Evolutionary conservation across 306 rosid genomes (phyloP).

Genomic region (Quercus wislizeni): DNA sequence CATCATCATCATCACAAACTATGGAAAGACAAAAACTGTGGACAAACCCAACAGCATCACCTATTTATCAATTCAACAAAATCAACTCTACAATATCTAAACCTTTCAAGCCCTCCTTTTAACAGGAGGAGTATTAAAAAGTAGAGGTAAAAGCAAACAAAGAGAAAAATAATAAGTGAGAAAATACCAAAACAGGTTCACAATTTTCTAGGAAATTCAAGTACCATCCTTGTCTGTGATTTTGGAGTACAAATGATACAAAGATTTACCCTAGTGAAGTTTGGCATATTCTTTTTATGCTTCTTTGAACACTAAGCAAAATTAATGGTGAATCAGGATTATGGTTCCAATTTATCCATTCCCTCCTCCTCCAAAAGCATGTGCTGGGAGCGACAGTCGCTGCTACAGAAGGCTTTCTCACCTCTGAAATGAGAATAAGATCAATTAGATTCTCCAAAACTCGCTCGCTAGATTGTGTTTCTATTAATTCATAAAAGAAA

Average conservation of each 20-base stretch:
- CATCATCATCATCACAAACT: conserved; percentile 18
- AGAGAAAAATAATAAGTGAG: not conserved
- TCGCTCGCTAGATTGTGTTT: not conserved
- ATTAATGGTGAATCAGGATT: conserved; percentile 4
- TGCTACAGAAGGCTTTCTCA: conserved; percentile 91
- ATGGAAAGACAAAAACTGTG: conserved; percentile 28
- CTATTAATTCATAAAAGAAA: not conserved
- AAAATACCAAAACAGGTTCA: not conserved
- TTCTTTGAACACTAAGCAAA: conserved; percentile 2
- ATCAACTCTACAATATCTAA: conserved; percentile 32
- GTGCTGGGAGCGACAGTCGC: conserved; percentile 73
- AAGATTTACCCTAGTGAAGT: not conserved
- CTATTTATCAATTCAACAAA: conserved; percentile 41
- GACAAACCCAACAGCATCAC: conserved; percentile 32
- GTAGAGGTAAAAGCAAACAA: not conserved
- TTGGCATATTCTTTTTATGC: not conserved
- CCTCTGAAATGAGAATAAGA: conserved; percentile 54
- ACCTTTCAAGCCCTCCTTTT: conserved; percentile 26
- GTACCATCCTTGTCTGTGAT: conserved; percentile 12
- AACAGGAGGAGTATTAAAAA: conserved; percentile 16
- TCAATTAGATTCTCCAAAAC: not conserved
- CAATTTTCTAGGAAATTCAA: conserved; percentile 21
- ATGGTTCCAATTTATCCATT: conserved; percentile 32
- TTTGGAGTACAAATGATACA: not conserved
- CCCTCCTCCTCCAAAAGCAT: conserved; percentile 72